A percentile compares a stretch with the other conserved stretches of the same genome.
Evolutionary conservation across 768 basidiomycete species (phyloP).

Genomic region (Suillus brevipes): DNA sequence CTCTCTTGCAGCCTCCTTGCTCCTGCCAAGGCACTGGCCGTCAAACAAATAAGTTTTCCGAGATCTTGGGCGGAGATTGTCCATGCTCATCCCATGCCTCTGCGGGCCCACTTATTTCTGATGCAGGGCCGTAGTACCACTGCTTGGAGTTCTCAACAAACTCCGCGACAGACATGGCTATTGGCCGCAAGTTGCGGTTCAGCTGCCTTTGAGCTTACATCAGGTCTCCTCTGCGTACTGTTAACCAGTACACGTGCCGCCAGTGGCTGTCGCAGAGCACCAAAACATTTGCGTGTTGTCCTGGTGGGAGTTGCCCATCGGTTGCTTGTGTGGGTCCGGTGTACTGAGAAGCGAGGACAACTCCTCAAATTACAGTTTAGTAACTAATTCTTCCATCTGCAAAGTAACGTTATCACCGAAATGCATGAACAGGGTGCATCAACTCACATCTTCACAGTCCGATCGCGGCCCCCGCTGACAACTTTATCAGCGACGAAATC

Average conservation of each 20-base stretch:
- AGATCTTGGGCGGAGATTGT: no score
- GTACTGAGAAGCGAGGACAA: not conserved
- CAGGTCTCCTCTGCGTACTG: not conserved
- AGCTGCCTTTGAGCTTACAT: not conserved
- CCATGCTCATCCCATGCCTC: no score
- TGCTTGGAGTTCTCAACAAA: no score
- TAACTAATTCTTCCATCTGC: constrained; percentile 33
- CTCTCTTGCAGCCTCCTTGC: no score
- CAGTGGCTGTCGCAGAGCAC: not conserved
- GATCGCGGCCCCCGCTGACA: constrained; percentile 95
- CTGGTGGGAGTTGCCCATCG: not conserved
- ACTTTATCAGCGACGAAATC: constrained; percentile 99
- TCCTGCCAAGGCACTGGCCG: no score
- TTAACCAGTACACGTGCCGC: not conserved
- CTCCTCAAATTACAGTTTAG: not conserved
- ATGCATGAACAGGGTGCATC: not conserved
- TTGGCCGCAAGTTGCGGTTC: not conserved
- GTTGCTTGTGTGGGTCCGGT: not conserved
- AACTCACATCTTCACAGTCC: constrained; percentile 88
- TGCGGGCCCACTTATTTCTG: no score
- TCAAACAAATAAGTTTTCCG: no score
- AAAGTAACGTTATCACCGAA: constrained; percentile 4
- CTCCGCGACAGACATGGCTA: not conserved
- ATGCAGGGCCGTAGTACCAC: no score
- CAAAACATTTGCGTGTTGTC: not conserved